Evolutionary conservation across 441 rosid genomes (phyloP).

Genomic region (Metrosideros polymorpha): DNA sequence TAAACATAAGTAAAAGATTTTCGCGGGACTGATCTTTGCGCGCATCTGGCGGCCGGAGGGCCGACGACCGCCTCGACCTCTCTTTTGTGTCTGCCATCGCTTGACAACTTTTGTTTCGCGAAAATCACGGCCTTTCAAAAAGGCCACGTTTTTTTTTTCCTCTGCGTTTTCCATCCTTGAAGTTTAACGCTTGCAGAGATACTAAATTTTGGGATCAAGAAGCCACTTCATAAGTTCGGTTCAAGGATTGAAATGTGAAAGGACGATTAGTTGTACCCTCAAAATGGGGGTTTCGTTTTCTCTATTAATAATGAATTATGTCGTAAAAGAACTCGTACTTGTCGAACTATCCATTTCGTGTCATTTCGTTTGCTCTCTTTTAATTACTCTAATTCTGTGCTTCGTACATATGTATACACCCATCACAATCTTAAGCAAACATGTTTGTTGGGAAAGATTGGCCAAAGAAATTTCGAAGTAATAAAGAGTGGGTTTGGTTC

Average conservation of each 20-base stretch:
- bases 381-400: not conserved
- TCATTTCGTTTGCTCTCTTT: not conserved
- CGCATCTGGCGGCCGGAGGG: rapidly evolving
- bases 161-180: not conserved
- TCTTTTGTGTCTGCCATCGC: not conserved
- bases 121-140: not conserved
- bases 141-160: not conserved
- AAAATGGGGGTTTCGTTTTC: rapidly evolving
- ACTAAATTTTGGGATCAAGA: not conserved
- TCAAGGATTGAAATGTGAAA: not conserved
- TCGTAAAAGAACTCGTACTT: not conserved
- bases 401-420: not conserved
- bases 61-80: not conserved
- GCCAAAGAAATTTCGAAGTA: not conserved
- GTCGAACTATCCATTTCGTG: rapidly evolving
- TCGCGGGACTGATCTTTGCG: not conserved
- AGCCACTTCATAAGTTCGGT: not conserved
- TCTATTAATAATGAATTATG: not conserved
- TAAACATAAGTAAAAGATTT: not conserved
- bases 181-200: not conserved
- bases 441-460: not conserved
- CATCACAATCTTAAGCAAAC: not conserved
- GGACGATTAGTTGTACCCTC: not conserved
- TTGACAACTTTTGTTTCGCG: not conserved
- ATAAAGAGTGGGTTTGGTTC: too few relatives aligned